These are phyloP conservation scores for Kluyveromyces marxianus DNA, from an alignment of 1,139 yeast genomes.

Conservation along the genomic window DNA sequence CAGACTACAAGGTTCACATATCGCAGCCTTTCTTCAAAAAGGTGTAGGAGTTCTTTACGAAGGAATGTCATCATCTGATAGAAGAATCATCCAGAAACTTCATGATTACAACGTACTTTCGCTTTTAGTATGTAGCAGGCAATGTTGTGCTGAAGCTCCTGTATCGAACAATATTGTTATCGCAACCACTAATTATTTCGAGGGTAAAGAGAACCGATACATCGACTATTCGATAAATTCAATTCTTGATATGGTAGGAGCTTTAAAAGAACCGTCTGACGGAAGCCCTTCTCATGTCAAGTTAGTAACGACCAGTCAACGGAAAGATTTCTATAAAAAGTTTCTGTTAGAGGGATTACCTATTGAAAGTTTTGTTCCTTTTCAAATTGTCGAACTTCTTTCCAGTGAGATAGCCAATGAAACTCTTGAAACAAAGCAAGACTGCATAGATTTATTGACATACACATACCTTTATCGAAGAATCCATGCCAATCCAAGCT, in stretches of 20 bases:
- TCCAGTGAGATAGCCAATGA: conserved; percentile 63
- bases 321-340: conserved; percentile 57
- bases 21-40: conserved; percentile 39
- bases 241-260: conserved; percentile 68
- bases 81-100: conserved; percentile 45
- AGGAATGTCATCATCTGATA: conserved; percentile 54
- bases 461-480: conserved; percentile 78
- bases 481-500: conserved; percentile 76
- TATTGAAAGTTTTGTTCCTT: conserved; percentile 66
- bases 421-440: conserved; percentile 65
- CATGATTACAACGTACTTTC: conserved; percentile 44
- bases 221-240: conserved; percentile 63
- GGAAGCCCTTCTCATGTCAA: conserved; percentile 37
- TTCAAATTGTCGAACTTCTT: conserved; percentile 55
- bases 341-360: conserved; percentile 75
- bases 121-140: conserved; percentile 52
- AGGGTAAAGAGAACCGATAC: conserved; percentile 65
- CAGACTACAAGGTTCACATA: conserved; percentile 41
- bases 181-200: conserved; percentile 65
- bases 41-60: conserved; percentile 67
- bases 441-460: conserved; percentile 86
- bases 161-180: conserved; percentile 49
- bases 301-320: conserved; percentile 50
- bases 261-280: conserved; percentile 34
- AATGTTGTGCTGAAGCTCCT: conserved; percentile 47